phyloP scores from a whole-genome alignment of 2,329 filamentous ascomycete species.

The Didymella lethalis region DNA sequence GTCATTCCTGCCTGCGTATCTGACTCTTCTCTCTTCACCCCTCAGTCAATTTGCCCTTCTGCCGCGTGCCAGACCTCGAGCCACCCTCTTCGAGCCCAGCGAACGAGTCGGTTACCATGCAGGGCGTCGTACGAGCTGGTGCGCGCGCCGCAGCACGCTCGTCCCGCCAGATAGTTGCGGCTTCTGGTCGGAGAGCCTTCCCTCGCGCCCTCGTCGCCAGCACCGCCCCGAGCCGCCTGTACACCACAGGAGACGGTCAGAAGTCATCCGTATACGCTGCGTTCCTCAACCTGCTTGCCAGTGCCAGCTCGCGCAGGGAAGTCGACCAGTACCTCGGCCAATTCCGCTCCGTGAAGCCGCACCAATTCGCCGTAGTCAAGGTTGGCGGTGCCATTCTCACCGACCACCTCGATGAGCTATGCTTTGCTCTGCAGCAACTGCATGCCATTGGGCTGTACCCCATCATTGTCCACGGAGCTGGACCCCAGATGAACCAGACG shows the following conservation, averaged over 20 bases:
- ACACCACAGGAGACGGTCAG: constrained; percentile 44
- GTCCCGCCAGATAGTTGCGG: constrained; percentile 45
- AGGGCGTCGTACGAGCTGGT: constrained; percentile 50
- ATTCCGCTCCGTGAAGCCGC: constrained; percentile 94
- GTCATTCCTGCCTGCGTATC: constrained; percentile 29
- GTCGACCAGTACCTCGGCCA: constrained; percentile 97
- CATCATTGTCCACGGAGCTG: constrained; percentile 93
- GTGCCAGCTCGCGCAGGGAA: constrained; percentile 94
- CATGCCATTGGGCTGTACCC: constrained; percentile 95
- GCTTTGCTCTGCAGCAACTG: constrained; percentile 86
- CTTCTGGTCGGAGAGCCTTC: constrained; percentile 36
- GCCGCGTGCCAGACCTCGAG: constrained; percentile 26
- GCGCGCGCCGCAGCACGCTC: constrained; percentile 48
- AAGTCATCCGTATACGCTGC: constrained; percentile 64
- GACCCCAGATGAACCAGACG: constrained; percentile 92
- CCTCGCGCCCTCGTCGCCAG: constrained; percentile 45
- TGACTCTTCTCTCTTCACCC: constrained; percentile 28
- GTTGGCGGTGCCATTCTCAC: constrained; percentile 96
- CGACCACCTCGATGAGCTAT: constrained; percentile 91
- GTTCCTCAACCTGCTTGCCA: constrained; percentile 89
- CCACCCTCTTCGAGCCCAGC: constrained; percentile 33
- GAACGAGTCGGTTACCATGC: constrained; percentile 46
- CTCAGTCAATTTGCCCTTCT: constrained; percentile 33
- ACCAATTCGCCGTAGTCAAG: constrained; percentile 98
- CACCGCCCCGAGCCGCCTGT: constrained; percentile 41